A percentile compares a stretch with the other conserved stretches of the same genome.
phyloP scores from a whole-genome alignment of 352 stramenopile species.

The Globisporangium camurandrum region DNA sequence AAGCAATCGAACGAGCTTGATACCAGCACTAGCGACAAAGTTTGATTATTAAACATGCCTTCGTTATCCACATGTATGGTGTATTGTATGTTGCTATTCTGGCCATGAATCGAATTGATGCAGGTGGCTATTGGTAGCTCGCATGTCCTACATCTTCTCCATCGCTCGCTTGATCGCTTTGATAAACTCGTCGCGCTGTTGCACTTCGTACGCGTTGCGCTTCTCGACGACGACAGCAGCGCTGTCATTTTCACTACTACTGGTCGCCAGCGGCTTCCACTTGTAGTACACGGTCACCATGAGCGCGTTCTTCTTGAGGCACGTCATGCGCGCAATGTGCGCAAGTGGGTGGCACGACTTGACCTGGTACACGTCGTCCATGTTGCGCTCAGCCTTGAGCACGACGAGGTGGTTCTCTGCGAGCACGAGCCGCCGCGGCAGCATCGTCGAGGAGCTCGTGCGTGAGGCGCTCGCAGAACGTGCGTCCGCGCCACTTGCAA shows the following conservation, averaged over 20 bases:
- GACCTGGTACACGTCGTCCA: slow-evolving; percentile 69
- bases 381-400: slow-evolving; percentile 60
- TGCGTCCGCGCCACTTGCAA: slow-evolving; percentile 2
- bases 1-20: too few species aligned
- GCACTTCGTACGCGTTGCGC: slow-evolving; percentile 77
- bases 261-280: slow-evolving; percentile 37
- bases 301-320: slow-evolving; percentile 83
- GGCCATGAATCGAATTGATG: background rate
- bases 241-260: too few species aligned
- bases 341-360: slow-evolving; percentile 70
- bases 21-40: too few species aligned
- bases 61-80: too few species aligned
- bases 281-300: slow-evolving; percentile 88
- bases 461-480: background rate
- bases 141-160: slow-evolving; percentile 56
- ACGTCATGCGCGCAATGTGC: slow-evolving; percentile 79
- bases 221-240: slow-evolving; percentile 43
- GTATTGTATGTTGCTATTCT: too few species aligned
- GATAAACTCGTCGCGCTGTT: slow-evolving; percentile 85
- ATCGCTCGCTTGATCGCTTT: slow-evolving; percentile 74
- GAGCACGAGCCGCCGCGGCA: slow-evolving; percentile 53
- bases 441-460: slow-evolving; percentile 44
- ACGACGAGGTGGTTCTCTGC: slow-evolving; percentile 72
- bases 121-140: background rate
- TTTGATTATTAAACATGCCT: too few species aligned